phyloP scores from a whole-genome alignment of 2,329 filamentous ascomycete genomes.

The Clonostachys sp. region DNA sequence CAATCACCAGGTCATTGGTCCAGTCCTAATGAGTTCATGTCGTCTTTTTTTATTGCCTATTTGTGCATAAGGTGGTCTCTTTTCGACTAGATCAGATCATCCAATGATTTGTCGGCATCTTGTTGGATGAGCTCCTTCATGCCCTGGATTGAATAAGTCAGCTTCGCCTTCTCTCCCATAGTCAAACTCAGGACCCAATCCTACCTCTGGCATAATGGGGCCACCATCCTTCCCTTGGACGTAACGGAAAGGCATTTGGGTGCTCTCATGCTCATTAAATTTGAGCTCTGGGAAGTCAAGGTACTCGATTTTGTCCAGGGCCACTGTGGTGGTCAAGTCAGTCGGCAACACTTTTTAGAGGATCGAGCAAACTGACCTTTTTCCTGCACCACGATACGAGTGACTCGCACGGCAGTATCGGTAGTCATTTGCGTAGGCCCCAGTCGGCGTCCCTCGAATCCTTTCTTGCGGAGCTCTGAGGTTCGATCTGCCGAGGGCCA shows the following conservation, averaged over 20 bases:
- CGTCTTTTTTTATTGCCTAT: too few relatives aligned
- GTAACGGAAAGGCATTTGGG: slow-evolving; percentile 97
- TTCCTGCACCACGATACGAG: slow-evolving; percentile 80
- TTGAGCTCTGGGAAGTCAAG: slow-evolving; percentile 85
- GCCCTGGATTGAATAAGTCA: slow-evolving; percentile 48
- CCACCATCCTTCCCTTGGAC: slow-evolving; percentile 70
- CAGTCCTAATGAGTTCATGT: too few relatives aligned
- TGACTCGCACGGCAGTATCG: slow-evolving; percentile 92
- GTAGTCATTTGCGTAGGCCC: slow-evolving; percentile 98
- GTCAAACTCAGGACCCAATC: slow-evolving; percentile 11
- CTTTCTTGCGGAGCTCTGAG: slow-evolving; percentile 91
- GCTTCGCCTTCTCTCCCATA: neutral
- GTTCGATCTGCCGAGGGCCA: slow-evolving; percentile 67
- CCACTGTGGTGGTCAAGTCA: slow-evolving; percentile 42
- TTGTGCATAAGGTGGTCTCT: too few relatives aligned
- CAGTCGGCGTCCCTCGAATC: slow-evolving; percentile 80
- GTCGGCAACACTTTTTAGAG: neutral
- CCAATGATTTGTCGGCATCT: slow-evolving; percentile 88
- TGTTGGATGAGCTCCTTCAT: slow-evolving; percentile 93
- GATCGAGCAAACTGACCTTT: slow-evolving; percentile 51
- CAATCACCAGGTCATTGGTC: too few relatives aligned
- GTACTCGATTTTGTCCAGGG: slow-evolving; percentile 75
- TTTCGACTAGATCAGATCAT: slow-evolving; percentile 65
- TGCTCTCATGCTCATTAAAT: slow-evolving; percentile 88
- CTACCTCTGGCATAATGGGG: slow-evolving; percentile 87